A percentile compares a stretch with the other conserved stretches of the same genome.
Conservation (phyloP, 2,329 filamentous ascomycete genomes). For the Onygenales sp. region DNA sequence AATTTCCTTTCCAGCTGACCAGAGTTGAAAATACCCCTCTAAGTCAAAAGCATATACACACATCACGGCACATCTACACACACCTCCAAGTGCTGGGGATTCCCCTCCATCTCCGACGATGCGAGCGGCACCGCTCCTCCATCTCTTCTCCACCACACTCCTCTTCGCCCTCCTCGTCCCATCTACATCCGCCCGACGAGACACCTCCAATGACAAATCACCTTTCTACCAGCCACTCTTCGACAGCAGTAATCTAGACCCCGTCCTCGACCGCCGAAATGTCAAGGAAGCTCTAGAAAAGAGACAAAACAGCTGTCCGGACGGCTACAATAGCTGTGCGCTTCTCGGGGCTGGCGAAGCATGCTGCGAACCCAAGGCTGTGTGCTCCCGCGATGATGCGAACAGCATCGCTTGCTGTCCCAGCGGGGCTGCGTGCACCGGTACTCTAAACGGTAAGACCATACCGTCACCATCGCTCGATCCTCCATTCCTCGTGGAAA, state of each 20-base stretch:
- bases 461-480: background rate
- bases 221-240: conserved; percentile 8
- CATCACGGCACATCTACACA: background rate
- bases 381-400: conserved; percentile 47
- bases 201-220: background rate
- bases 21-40: background rate
- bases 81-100: no score
- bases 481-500: background rate
- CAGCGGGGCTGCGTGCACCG: conserved; percentile 47
- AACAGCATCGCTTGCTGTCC: conserved; percentile 55
- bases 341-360: conserved; percentile 43
- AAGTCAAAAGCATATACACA: background rate
- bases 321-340: conserved; percentile 43
- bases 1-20: background rate
- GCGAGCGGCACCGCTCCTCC: conserved; percentile 1
- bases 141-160: background rate
- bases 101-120: background rate
- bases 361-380: conserved; percentile 46
- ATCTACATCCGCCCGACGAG: background rate
- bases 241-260: conserved; percentile 1
- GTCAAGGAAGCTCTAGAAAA: conserved; percentile 4
- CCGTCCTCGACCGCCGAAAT: conserved; percentile 2
- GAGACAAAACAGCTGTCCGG: conserved; percentile 37
- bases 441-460: conserved; percentile 34
- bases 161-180: conserved; percentile 5